A percentile compares a stretch with the other conserved stretches of the same genome.
phyloP scores from a whole-genome alignment of 169 alveolate genomes.

The Babesia bigemina region DNA sequence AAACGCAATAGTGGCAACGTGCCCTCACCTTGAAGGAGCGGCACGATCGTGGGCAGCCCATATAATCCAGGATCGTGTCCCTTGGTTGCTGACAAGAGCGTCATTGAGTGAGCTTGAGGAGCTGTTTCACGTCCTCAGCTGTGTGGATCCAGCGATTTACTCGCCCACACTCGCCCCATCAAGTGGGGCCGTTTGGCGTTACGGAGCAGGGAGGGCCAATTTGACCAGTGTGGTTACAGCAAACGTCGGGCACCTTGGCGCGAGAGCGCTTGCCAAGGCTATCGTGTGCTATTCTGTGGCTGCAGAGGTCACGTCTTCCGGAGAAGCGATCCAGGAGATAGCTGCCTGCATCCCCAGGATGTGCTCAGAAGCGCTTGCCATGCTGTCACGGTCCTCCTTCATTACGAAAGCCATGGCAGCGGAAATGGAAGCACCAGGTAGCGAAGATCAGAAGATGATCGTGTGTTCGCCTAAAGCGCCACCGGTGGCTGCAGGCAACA shows the following conservation, averaged over 20 bases:
- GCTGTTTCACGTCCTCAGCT: constrained; percentile 10
- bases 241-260: neutral
- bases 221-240: neutral
- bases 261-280: constrained; percentile 21
- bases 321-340: neutral
- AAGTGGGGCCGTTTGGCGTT: neutral
- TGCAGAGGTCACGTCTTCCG: neutral
- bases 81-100: neutral
- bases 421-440: neutral
- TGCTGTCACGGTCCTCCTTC: constrained; percentile 12
- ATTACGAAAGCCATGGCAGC: constrained; percentile 1
- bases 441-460: neutral
- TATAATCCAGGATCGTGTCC: constrained; percentile 7
- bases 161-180: neutral
- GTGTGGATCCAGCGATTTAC: constrained; percentile 4
- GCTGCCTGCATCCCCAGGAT: constrained; percentile 1
- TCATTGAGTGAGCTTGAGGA: neutral
- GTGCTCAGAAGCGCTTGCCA: constrained; percentile 20
- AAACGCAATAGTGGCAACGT: constrained; percentile 4
- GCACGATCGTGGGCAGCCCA: constrained; percentile 8
- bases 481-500: neutral
- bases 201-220: neutral
- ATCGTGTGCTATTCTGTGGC: constrained; percentile 8
- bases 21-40: constrained; percentile 6
- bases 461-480: neutral